Base-by-base conservation (phyloP, 1,284 basidiomycete species). In the Bondarzewia mesenterica region DNA sequence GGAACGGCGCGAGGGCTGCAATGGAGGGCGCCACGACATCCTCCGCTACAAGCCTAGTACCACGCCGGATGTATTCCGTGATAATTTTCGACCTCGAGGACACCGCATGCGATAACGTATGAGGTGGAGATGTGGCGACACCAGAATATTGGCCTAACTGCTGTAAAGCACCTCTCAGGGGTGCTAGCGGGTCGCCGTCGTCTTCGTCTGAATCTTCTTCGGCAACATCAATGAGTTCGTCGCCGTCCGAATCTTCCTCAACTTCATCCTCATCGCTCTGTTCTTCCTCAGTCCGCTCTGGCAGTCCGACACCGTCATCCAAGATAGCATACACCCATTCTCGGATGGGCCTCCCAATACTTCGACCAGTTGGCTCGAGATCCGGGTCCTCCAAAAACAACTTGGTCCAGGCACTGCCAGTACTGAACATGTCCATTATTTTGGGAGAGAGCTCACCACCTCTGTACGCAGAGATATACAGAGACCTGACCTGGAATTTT, bases 361-460 rank as follows among this genome's bases (percentile, higher is more conserved):
- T 79, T 41, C 75, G 65, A 8, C 74, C 67, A 6, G 82, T 78
- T 1, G 74, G 77, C 61, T 87, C 82, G 35, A 74, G 51, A 60
- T 91, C 88, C 0, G 88, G 88, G 55, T 80, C 75, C 50, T 91
- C 87, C 20, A 91, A 72, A 59, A 86, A 88, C n/a, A 80, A 59
- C 27, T 71, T 68, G 5, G 82, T 78, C 83, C 85, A 89, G 51
- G 70, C 77, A 1, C 82, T 81, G 18, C 74, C 76, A 0, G 80
- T 80, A 48, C 66, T 76, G 44, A 88, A 60, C 7, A 74, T 60
- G 54, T 89, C 80, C 60, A 84, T 61, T 15, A 80, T 61, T 50
- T 74, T 73, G 1, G 81, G 75, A 16, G 75, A 69, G 22, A 91
- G 62, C 1, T 63, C 59, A 2, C 85, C 87, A 1, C 58, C 61